These are phyloP conservation scores for Auriscalpium orientale DNA, from an alignment of 768 basidiomycete genomes.

Conservation along the genomic window DNA sequence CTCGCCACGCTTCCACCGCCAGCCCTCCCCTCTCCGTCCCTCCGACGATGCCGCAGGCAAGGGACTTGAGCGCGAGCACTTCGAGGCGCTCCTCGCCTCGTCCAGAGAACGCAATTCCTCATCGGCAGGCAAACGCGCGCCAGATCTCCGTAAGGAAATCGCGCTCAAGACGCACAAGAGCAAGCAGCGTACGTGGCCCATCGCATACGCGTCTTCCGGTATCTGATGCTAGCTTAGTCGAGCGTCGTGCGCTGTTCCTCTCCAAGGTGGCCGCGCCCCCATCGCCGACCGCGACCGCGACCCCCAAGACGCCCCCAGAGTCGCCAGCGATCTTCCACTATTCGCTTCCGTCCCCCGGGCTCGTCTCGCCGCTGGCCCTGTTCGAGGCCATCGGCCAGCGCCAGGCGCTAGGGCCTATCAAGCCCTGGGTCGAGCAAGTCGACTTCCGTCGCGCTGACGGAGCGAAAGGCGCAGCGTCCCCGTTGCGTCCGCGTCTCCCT, in stretches of 20 bases:
- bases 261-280: slow-evolving; percentile 66
- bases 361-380: slow-evolving; percentile 53
- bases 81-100: slow-evolving; percentile 55
- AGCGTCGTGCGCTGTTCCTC: slow-evolving; percentile 68
- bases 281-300: slow-evolving; percentile 46
- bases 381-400: slow-evolving; percentile 38
- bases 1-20: slow-evolving; percentile 32
- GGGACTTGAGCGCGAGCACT: slow-evolving; percentile 56
- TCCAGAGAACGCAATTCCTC: slow-evolving; percentile 48
- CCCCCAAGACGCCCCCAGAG: slow-evolving; percentile 60
- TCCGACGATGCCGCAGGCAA: slow-evolving; percentile 31
- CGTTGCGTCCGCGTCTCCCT: slow-evolving; percentile 16
- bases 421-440: slow-evolving; percentile 61
- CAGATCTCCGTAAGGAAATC: slow-evolving; percentile 67
- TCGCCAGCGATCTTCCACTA: slow-evolving; percentile 66
- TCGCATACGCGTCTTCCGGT: neutral
- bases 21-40: slow-evolving; percentile 45
- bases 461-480: slow-evolving; percentile 17
- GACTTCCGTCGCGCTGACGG: slow-evolving; percentile 37
- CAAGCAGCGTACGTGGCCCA: slow-evolving; percentile 54
- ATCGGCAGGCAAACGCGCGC: slow-evolving; percentile 37
- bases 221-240: slow-evolving; percentile 34
- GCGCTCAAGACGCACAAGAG: slow-evolving; percentile 63
- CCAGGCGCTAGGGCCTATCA: slow-evolving; percentile 13
- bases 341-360: slow-evolving; percentile 59